Conservation (phyloP, 2,329 filamentous ascomycete species). For the Colletotrichum lentis region DNA sequence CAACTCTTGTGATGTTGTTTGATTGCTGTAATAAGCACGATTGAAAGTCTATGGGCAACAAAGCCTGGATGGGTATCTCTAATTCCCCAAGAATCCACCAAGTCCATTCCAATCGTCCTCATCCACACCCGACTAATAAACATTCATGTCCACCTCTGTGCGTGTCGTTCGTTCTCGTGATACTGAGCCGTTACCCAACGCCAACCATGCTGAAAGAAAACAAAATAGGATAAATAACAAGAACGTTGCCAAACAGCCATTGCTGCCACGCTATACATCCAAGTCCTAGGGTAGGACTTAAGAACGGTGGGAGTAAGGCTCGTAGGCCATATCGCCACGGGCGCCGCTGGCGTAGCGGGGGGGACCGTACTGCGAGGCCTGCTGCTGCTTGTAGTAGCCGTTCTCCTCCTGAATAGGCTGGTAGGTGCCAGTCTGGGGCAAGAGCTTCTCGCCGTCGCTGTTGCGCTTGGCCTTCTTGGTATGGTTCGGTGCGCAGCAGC, state of each 20-base stretch:
- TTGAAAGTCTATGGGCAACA: slow-evolving; percentile 31
- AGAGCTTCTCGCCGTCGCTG: slow-evolving; percentile 60
- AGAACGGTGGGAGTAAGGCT: slow-evolving; percentile 68
- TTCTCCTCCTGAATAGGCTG: slow-evolving; percentile 55
- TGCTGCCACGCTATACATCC: not conserved
- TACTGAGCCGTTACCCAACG: slow-evolving; percentile 32
- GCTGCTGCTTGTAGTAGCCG: slow-evolving; percentile 51
- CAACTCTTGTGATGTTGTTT: slow-evolving; percentile 15
- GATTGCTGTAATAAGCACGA: slow-evolving; percentile 25
- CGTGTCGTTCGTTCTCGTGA: slow-evolving; percentile 32
- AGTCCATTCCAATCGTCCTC: slow-evolving; percentile 2
- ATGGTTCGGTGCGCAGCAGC: slow-evolving; percentile 77
- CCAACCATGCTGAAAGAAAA: slow-evolving; percentile 30
- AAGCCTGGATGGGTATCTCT: slow-evolving; percentile 35
- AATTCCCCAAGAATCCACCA: slow-evolving; percentile 22
- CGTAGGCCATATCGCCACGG: slow-evolving; percentile 65
- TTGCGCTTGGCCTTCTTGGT: slow-evolving; percentile 45
- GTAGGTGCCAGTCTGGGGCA: slow-evolving; percentile 53
- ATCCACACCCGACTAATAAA: slow-evolving; percentile 14
- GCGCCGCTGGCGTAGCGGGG: slow-evolving; percentile 53
- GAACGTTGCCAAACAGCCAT: slow-evolving; percentile 7
- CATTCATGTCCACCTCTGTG: slow-evolving; percentile 25
- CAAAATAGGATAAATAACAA: not conserved
- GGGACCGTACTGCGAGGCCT: slow-evolving; percentile 47
- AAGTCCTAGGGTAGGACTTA: slow-evolving; percentile 45